phyloP scores from a whole-genome alignment of 352 stramenopile genomes.

The Phytophthora macrochlamydospora region DNA sequence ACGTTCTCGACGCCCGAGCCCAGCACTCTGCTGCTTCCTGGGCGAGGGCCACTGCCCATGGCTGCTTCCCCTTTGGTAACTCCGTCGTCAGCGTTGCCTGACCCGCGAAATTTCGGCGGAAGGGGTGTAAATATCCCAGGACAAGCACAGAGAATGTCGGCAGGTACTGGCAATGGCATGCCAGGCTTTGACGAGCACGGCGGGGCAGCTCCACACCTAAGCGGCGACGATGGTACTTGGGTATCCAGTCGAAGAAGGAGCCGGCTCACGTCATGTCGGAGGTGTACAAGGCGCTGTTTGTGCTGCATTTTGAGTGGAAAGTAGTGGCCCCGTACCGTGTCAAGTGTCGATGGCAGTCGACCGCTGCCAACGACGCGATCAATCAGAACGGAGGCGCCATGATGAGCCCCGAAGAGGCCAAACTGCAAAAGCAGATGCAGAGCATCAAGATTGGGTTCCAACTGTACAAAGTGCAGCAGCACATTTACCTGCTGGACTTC shows the following conservation, averaged over 20 bases:
- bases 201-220: conserved; percentile 48
- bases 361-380: conserved; percentile 22
- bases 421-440: conserved; percentile 48
- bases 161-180: conserved; percentile 20
- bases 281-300: conserved; percentile 98
- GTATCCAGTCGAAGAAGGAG: conserved; percentile 99
- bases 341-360: conserved; percentile 96
- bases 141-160: conserved; percentile 30
- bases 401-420: conserved; percentile 30
- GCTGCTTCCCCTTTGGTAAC: conserved; percentile 78
- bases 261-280: conserved; percentile 99
- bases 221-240: conserved; percentile 97
- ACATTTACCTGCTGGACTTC: conserved; percentile 99
- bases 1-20: conserved; percentile 75
- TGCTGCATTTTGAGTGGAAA: conserved; percentile 98
- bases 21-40: conserved; percentile 69
- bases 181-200: conserved; percentile 48
- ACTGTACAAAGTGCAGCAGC: conserved; percentile 97
- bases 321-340: conserved; percentile 96
- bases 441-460: conserved; percentile 96
- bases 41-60: conserved; percentile 80
- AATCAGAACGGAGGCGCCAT: conserved; percentile 22
- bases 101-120: conserved; percentile 73
- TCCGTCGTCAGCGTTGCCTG: conserved; percentile 44
- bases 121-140: conserved; percentile 41